Conservation (phyloP, 257 asterid species). For the Asclepias syriaca region DNA sequence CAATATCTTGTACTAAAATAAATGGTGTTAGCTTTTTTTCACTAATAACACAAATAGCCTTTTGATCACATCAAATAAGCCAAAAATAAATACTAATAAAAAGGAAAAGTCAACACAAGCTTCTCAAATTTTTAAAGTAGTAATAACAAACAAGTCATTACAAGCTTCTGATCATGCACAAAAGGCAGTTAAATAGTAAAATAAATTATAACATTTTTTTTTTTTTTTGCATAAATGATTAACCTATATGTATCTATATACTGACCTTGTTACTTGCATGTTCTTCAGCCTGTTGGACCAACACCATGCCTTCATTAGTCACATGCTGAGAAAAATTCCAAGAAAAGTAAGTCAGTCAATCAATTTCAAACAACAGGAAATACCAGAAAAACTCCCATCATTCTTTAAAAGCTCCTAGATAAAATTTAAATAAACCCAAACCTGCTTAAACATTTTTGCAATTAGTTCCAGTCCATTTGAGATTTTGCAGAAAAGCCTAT, state of each 20-base stretch:
- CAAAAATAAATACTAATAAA: no score
- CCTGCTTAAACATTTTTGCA: slow-evolving; percentile 47
- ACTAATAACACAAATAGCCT: no score
- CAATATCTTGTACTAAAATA: not conserved
- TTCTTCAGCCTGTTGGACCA: slow-evolving; percentile 55
- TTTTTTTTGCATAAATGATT: no score
- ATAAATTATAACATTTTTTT: no score
- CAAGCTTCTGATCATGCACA: no score
- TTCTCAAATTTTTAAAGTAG: not conserved
- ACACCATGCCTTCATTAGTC: slow-evolving; percentile 42
- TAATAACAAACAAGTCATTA: no score
- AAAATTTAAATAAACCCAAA: slow-evolving; percentile 8
- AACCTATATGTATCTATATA: no score
- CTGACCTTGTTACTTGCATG: slow-evolving; percentile 39
- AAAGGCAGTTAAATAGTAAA: no score
- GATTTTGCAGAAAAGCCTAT: slow-evolving; percentile 40
- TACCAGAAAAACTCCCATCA: no score
- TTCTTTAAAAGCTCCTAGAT: not conserved
- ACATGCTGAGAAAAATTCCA: slow-evolving; percentile 32
- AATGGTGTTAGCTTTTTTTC: not conserved
- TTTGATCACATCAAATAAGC: no score
- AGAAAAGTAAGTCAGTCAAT: not conserved
- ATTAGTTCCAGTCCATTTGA: slow-evolving; percentile 36
- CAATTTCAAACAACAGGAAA: not conserved
- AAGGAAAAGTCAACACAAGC: no score